Evolutionary conservation across 108 stramenopile species (phyloP).

Genomic region (Cylindrotheca closterium): DNA sequence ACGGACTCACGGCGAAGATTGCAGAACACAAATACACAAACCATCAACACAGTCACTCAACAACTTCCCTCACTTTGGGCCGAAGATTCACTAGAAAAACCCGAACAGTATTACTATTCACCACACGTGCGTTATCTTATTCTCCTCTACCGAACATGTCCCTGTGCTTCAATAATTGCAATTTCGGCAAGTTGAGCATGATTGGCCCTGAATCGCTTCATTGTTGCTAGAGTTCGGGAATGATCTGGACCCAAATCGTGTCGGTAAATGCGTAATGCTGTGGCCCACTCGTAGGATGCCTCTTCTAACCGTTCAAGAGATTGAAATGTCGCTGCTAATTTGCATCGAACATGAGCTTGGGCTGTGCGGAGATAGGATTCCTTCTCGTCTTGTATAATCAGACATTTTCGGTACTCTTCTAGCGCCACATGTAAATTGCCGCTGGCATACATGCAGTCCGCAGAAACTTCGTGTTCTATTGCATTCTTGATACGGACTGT

Average conservation of each 20-base stretch:
- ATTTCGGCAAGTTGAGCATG: no score
- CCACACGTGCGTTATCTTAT: neutral
- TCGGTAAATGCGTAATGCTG: neutral
- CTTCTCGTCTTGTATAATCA: neutral
- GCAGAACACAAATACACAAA: no score
- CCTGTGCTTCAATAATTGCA: no score
- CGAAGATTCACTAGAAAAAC: neutral
- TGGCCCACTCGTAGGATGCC: neutral
- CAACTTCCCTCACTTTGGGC: no score
- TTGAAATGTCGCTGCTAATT: neutral
- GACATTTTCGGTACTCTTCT: neutral
- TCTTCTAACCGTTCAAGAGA: neutral
- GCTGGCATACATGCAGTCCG: neutral
- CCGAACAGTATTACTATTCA: neutral
- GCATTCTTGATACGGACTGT: neutral
- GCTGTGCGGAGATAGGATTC: neutral
- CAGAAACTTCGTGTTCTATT: neutral
- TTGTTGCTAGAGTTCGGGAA: neutral
- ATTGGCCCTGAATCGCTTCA: neutral
- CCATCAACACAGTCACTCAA: no score
- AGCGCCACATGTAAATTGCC: neutral
- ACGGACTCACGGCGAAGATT: no score
- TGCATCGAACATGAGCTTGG: neutral
- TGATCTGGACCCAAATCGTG: neutral
- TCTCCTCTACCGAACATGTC: no score